Base-by-base conservation (phyloP, 306 rosid genomes). In the Casuarina cunninghamiana region DNA sequence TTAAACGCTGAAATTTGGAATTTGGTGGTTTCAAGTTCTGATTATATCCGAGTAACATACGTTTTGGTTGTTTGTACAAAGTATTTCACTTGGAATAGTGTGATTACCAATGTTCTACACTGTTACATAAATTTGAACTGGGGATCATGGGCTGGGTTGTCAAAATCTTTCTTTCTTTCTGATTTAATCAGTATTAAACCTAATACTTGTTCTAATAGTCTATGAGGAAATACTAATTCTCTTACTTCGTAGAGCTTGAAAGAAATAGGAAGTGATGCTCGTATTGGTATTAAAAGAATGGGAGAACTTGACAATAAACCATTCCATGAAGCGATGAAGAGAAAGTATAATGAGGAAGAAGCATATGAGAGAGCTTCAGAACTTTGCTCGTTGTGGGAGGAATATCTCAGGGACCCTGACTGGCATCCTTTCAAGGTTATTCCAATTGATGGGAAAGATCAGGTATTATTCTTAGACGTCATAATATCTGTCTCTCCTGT, bases 371-470 rank as follows among this genome's bases (percentile, higher is more conserved):
- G 79, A 83, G 98, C 98, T n/a, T 82, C 91, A 43, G 96, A 90
- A 82, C 74, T 96, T 58, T 93, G 98, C 87, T 89, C 97, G 6
- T 62, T 96, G 74, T 96, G 99, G 99, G 91, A 84, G 69, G 99
- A 96, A 84, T 90, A 91, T 87, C 87, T 96, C 2, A 96, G 82
- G 86, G 98, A 96, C 78, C 94, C 98, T 6, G 96, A 85, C 39
- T 96, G 99, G 99, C 99, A 96, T 85, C 99, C 98, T 42, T 88
- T 91, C 77, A 93, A 83, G 87, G 74, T 90, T 80, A 73, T 72
- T 57, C 17, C 16, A 10, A 81, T 85, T 54, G 82, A 85, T 3
- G 99, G 87, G 78, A 78, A 79, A 58, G 75, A 80, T 43, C 77
- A 89, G 97, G 98, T 93, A 38, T 78, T 49, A 70, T 84, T 76